Evolutionary conservation across 345 rosid species (phyloP), one percentile per base, ranked within the genome.

Genomic region (Rhodamnia argentea): DNA sequence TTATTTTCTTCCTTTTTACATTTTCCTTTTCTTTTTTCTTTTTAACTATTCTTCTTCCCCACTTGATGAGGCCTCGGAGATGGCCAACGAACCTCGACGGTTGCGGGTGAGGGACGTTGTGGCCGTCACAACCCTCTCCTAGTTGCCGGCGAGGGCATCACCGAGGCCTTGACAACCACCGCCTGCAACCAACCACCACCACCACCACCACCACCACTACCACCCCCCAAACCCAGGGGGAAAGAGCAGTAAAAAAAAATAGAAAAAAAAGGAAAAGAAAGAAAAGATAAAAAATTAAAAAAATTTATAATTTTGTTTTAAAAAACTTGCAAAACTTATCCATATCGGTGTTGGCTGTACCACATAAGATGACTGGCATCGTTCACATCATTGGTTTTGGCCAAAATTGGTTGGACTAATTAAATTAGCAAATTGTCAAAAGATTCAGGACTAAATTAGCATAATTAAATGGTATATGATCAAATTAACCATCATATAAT

Each of bases 261-360:
- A 59, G 3, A 12, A 3, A 14, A 51, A 12, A 13, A 12, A 51
- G 52, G 14, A 51, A 0, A 27, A 60, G 6, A 27, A 7, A 27
- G 9, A 29, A 4, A 62, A 62, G 14, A 27, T 58, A 56, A 56
- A 37, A 37, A 37, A 37, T 2, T 37, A 37, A 57, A 58, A 59
- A 59, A 59, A n/a, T 5, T 59, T 13, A 51, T 12, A 26, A 24
- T 1, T 12, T 26, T 59, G 26, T 58, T 11, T 6, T 13, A 60
- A 60, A n/a, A 60, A 57, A 24, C 10, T 13, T 60, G 0, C 37
- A 27, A 62, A 62, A 14, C 14, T 27, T 62, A 0, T 62, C 0
- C 0, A 62, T 3, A 22, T 16, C 3, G 15, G 20, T 0, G 0
- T 1, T 29, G 2, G 15, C 0, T 0, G 0, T 62, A 10, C 1